A percentile compares a stretch with the other conserved stretches of the same genome.
phyloP scores from a whole-genome alignment of 1,139 yeast genomes.

The Geotrichum europaeum region DNA sequence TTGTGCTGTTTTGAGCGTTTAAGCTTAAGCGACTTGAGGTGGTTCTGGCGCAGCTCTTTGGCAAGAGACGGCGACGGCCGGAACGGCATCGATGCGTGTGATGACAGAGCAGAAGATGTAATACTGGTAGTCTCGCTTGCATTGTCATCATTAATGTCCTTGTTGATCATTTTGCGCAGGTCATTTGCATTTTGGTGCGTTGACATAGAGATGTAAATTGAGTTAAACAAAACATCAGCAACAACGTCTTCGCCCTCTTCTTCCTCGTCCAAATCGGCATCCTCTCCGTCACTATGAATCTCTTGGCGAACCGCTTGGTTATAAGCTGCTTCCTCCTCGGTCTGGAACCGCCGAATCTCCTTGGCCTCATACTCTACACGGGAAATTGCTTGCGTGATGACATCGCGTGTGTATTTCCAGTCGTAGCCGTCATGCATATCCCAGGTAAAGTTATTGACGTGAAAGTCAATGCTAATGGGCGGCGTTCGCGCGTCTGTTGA shows the following conservation, averaged over 20 bases:
- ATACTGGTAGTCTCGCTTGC: slow-evolving; percentile 24
- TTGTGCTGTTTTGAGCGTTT: slow-evolving; percentile 64
- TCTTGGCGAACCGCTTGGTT: slow-evolving; percentile 1
- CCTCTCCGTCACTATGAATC: slow-evolving; percentile 7
- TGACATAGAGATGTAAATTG: slow-evolving; percentile 64
- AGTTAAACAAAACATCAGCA: slow-evolving; percentile 64
- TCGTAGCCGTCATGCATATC: slow-evolving; percentile 86
- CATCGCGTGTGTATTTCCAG: slow-evolving; percentile 72
- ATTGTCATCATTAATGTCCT: slow-evolving; percentile 35
- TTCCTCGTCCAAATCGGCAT: slow-evolving; percentile 19
- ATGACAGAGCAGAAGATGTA: background rate
- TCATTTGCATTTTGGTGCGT: slow-evolving; percentile 44
- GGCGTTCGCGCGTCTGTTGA: background rate
- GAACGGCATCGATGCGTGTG: slow-evolving; percentile 1
- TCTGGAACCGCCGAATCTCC: slow-evolving; percentile 28
- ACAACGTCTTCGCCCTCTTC: slow-evolving; percentile 37
- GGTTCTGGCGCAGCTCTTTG: slow-evolving; percentile 19
- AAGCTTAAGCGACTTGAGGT: slow-evolving; percentile 41
- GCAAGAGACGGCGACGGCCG: slow-evolving; percentile 16
- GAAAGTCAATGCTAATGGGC: slow-evolving; percentile 5
- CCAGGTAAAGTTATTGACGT: slow-evolving; percentile 34
- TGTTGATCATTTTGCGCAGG: slow-evolving; percentile 51
- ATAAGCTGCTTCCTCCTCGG: slow-evolving; percentile 9
- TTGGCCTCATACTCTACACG: slow-evolving; percentile 49
- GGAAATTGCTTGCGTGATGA: slow-evolving; percentile 58